Percentiles rank a stretch among this genome's conserved stretches.
Conservation (phyloP, 75 land plant species). For the Picea sitchensis region DNA sequence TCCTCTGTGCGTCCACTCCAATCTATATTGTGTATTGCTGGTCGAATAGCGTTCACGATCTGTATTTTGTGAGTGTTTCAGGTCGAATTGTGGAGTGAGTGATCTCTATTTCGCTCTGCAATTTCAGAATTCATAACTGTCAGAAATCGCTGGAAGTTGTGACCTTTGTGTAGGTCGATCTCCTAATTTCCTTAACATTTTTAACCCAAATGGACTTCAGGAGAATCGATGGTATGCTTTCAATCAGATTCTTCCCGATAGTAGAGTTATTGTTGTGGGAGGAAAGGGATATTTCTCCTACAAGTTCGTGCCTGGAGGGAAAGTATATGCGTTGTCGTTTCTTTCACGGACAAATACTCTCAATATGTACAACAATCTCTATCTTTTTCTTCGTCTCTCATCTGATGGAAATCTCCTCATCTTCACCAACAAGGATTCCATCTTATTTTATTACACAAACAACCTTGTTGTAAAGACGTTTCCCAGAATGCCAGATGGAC, state of each 20-base stretch:
- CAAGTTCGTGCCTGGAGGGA: slow-evolving; percentile 28
- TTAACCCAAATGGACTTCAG: slow-evolving; percentile 7
- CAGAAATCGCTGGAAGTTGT: too few species aligned
- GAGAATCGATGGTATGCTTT: slow-evolving; percentile 31
- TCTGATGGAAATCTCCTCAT: slow-evolving; percentile 49
- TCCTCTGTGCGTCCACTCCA: too few species aligned
- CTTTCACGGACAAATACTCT: slow-evolving; percentile 4
- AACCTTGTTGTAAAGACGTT: slow-evolving; percentile 20
- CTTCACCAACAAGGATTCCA: slow-evolving; percentile 59
- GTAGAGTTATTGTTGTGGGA: slow-evolving; percentile 52
- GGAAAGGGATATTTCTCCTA: slow-evolving; percentile 34
- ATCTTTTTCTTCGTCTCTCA: slow-evolving; percentile 42
- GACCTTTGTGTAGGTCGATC: too few species aligned
- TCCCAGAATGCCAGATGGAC: slow-evolving; percentile 29
- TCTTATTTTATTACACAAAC: slow-evolving; percentile 43
- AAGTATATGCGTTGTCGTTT: slow-evolving; percentile 35
- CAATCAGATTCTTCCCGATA: slow-evolving; percentile 60
- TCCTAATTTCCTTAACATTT: too few species aligned
- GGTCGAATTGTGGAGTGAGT: too few species aligned
- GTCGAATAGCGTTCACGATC: too few species aligned
- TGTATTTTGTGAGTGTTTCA: too few species aligned
- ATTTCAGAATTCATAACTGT: too few species aligned
- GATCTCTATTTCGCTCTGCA: too few species aligned
- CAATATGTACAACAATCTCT: slow-evolving; percentile 27
- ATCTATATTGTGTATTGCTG: too few species aligned